A percentile compares a stretch with the other conserved stretches of the same genome.
phyloP scores from a whole-genome alignment of 2,329 filamentous ascomycete genomes.

The Didymosphaeria variabile region DNA sequence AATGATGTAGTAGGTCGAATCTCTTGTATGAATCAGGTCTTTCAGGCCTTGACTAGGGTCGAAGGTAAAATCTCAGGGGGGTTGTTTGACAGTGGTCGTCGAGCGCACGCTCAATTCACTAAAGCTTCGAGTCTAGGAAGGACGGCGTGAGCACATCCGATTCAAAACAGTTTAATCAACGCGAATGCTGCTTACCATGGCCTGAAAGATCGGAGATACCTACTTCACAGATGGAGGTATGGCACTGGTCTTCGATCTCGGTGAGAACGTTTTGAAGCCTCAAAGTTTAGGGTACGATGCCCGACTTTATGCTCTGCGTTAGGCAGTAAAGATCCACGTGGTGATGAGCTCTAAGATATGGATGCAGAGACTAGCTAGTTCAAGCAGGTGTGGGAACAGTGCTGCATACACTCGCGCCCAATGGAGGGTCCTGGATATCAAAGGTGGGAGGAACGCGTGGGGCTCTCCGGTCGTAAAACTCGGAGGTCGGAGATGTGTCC shows the following conservation, averaged over 20 bases:
- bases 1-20: too few species aligned
- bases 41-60: background rate
- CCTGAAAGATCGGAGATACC: background rate
- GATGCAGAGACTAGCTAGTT: background rate
- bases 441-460: background rate
- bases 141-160: slow-evolving; percentile 22
- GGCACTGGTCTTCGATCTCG: background rate
- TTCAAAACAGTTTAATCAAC: background rate
- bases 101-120: background rate
- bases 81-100: background rate
- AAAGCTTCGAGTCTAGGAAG: background rate
- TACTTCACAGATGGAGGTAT: background rate
- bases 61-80: background rate
- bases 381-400: background rate
- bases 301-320: background rate
- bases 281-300: background rate
- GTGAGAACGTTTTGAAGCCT: background rate
- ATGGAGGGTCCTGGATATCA: background rate
- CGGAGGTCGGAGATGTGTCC: slow-evolving; percentile 6
- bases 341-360: background rate
- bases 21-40: background rate
- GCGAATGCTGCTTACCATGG: slow-evolving; percentile 17
- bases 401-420: background rate
- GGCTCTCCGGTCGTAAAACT: background rate
- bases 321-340: slow-evolving; percentile 1